Base-by-base conservation (phyloP, 2,329 filamentous ascomycete genomes). In the Metarhizium anisopliae region DNA sequence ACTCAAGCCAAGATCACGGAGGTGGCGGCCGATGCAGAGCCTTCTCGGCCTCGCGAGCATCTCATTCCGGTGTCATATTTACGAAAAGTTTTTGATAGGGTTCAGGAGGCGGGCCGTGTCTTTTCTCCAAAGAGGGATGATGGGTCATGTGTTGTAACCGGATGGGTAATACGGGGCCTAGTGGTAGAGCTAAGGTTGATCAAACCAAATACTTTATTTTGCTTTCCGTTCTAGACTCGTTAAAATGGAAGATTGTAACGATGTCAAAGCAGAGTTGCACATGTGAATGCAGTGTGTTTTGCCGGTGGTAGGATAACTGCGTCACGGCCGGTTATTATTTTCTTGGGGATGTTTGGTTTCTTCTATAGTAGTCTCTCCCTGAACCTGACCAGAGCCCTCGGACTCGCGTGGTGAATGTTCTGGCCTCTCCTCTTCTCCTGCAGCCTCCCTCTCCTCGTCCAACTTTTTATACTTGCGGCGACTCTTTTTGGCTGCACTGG, bases 401-500 rank as follows among this genome's bases (percentile, higher is more conserved):
- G 25, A 13, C 25, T 30, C 20, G 25, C 25, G 45, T 30, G 18
- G 16, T 11, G 45, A 20, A 8, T 45, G 42, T 16, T 45, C 35
- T n/a, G n/a, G 30, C 18, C n/a, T 25, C n/a, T 43, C 20, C n/a
- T 49, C 29, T 6, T 47, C 20, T 49, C 30, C 10, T 32, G 51
- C 50, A 57, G 53, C 65, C 2, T 61, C 66, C 61, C 76, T 77
- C 51, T 74, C 77, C 58, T 79, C 79, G 4, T 77, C 79, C 1
- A 89, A 69, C 65, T 78, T 78, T 58, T 78, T 78, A 66, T 93
- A 93, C 71, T 96, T 96, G 63, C 90, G 79, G 64, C 85, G 81
- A 55, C 82, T 84, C 80, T 96, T 96, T 74, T 96, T 95, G 5
- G 77, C 79, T 25, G 82, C 82, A 67, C 90, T 94, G 35, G 84